Conservation (phyloP, 2,329 filamentous ascomycete species). For the Verticillium nubilum region DNA sequence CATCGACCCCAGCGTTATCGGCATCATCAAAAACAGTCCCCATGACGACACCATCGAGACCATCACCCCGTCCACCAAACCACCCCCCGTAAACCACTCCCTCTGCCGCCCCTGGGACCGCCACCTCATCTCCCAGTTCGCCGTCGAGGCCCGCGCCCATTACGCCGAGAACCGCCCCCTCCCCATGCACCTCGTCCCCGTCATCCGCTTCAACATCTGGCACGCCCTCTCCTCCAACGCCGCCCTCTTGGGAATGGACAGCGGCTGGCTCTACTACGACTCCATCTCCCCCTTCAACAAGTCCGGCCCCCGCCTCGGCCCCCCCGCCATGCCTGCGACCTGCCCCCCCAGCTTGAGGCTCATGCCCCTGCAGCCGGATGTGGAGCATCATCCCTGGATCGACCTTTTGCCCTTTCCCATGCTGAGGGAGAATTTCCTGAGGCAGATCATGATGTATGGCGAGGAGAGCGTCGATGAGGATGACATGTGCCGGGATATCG, state of each 20-base stretch:
- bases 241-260: conserved; percentile 5
- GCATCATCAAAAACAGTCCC: not conserved
- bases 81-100: not conserved
- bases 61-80: not conserved
- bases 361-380: conserved; percentile 20
- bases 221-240: conserved; percentile 10
- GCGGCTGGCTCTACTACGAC: conserved; percentile 8
- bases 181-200: not conserved
- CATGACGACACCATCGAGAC: not conserved
- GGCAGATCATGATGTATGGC: conserved; percentile 1
- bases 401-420: conserved; percentile 27
- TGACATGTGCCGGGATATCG: conserved; percentile 3
- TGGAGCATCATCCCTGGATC: conserved; percentile 28
- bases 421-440: conserved; percentile 27
- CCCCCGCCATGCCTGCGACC: not conserved
- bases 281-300: conserved; percentile 8
- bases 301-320: conserved; percentile 4
- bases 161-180: not conserved
- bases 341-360: conserved; percentile 15
- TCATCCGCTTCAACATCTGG: conserved; percentile 10
- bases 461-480: conserved; percentile 13
- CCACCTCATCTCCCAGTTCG: not conserved
- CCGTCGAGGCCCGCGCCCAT: not conserved
- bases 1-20: not conserved
- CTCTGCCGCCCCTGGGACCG: not conserved